A percentile compares a stretch with the other conserved stretches of the same genome.
Evolutionary conservation across 768 basidiomycete genomes (phyloP).

Genomic region (Macrolepiota fuliginosa): DNA sequence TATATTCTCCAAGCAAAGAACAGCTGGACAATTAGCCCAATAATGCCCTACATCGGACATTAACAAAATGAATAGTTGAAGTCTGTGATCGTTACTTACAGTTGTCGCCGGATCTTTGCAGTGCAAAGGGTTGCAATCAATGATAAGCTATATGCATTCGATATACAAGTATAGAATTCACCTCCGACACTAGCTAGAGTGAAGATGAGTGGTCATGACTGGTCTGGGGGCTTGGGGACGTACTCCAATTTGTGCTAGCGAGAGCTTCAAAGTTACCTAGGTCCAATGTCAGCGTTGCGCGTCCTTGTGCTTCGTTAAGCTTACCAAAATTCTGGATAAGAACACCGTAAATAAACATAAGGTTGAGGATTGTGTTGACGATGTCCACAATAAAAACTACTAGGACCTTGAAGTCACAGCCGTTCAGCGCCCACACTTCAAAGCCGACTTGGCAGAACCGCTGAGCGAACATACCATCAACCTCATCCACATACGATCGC

Average conservation of each 20-base stretch:
- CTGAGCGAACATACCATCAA: constrained; percentile 33
- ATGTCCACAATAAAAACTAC: constrained; percentile 45
- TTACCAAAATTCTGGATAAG: constrained; percentile 47
- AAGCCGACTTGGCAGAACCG: background rate
- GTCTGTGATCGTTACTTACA: background rate
- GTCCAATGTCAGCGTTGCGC: background rate
- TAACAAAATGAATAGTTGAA: background rate
- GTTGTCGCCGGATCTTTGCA: background rate
- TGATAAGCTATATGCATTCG: background rate
- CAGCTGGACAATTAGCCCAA: constrained; percentile 40
- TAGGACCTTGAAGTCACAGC: background rate
- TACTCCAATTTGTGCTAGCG: constrained; percentile 3
- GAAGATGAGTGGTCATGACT: background rate
- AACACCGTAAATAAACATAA: constrained; percentile 42
- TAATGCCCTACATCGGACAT: constrained; percentile 34
- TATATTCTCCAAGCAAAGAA: constrained; percentile 42
- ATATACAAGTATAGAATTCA: background rate
- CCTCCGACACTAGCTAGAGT: background rate
- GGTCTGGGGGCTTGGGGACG: background rate
- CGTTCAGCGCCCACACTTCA: background rate
- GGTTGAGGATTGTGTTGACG: constrained; percentile 41
- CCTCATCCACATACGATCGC: constrained; percentile 46
- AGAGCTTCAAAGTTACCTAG: constrained; percentile 18
- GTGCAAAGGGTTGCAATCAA: background rate
- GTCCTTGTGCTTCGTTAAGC: constrained; percentile 1